Percentiles rank a stretch among this genome's conserved stretches.
Conservation (phyloP, 2,329 filamentous ascomycete species). For the Trichoderma endophyticum region DNA sequence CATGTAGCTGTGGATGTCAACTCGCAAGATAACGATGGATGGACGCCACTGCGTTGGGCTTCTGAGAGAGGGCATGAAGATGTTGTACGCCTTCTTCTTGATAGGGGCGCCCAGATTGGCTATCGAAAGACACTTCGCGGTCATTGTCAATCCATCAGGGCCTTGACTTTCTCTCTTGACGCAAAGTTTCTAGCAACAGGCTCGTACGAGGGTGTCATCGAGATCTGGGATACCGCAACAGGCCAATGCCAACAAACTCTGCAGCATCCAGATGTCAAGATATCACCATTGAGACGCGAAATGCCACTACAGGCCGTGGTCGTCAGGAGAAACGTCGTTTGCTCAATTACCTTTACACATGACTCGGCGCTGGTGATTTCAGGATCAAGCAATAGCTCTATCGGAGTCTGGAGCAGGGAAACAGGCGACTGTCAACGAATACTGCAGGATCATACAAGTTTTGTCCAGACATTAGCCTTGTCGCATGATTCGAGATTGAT, state of each 20-base stretch:
- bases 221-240: not conserved
- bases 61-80: not conserved
- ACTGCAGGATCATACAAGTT: not conserved
- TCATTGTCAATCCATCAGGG: not conserved
- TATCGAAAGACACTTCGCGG: not conserved
- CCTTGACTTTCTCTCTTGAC: not conserved
- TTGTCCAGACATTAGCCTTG: not conserved
- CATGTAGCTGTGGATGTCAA: not conserved
- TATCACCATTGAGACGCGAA: not conserved
- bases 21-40: not conserved
- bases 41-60: not conserved
- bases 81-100: not conserved
- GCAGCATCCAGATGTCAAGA: not conserved
- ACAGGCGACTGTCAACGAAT: not conserved
- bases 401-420: not conserved
- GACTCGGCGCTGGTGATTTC: not conserved
- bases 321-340: accelerated
- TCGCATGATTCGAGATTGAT: not conserved
- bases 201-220: accelerated
- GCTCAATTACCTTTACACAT: not conserved
- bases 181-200: not conserved
- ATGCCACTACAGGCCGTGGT: not conserved
- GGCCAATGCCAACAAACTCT: not conserved
- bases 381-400: not conserved
- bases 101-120: not conserved